Percentiles rank a stretch among this genome's conserved stretches.
Evolutionary conservation across 2,329 filamentous ascomycete genomes (phyloP).

Genomic region (Alternaria brassicicola): DNA sequence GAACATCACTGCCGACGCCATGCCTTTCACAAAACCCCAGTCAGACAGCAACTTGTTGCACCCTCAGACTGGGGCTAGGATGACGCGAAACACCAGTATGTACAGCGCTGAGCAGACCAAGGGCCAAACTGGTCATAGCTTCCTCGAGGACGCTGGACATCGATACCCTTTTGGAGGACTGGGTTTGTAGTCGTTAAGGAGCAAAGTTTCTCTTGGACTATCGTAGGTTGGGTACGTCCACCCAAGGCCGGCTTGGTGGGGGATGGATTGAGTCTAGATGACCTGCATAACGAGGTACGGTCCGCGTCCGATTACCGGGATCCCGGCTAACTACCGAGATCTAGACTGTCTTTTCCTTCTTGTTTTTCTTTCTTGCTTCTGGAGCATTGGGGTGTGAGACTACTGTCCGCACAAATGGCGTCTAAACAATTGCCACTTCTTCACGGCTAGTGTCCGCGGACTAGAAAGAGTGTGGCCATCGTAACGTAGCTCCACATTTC

Average conservation of each 20-base stretch:
- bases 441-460: background rate
- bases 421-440: background rate
- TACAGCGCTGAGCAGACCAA: background rate
- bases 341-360: background rate
- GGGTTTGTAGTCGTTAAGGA: background rate
- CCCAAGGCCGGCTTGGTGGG: no score
- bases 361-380: background rate
- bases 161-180: background rate
- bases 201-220: background rate
- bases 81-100: background rate
- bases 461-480: background rate
- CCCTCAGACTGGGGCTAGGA: background rate
- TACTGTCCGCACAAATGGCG: background rate
- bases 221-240: background rate
- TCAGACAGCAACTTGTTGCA: background rate
- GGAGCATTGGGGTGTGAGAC: background rate
- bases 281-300: background rate
- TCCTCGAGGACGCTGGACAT: background rate
- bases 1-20: background rate
- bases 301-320: background rate
- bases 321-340: background rate
- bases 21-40: conserved; percentile 8
- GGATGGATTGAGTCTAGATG: background rate
- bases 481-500: background rate
- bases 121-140: background rate